phyloP scores from a whole-genome alignment of 208 protist genomes.

The Naegleria fowleri region DNA sequence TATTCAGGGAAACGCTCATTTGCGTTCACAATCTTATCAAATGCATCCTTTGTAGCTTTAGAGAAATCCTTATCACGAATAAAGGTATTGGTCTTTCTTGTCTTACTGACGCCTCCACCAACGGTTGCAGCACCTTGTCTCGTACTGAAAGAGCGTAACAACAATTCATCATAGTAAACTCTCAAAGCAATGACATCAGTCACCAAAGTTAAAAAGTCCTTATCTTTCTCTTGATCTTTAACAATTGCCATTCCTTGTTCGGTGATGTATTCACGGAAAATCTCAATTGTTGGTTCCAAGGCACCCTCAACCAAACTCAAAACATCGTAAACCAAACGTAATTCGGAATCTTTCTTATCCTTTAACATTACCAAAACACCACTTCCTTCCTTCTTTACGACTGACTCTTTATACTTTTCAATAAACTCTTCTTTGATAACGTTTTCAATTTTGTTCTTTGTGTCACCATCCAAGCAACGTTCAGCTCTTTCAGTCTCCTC shows the following conservation, averaged over 20 bases:
- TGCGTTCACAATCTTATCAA: slow-evolving; percentile 63
- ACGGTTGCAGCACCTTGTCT: slow-evolving; percentile 11
- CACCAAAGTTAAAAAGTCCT: not conserved
- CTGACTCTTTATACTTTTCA: slow-evolving; percentile 10
- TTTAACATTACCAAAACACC: slow-evolving; percentile 21
- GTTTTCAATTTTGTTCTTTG: slow-evolving; percentile 11
- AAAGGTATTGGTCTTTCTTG: slow-evolving; percentile 46
- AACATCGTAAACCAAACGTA: slow-evolving; percentile 11
- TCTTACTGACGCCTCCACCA: slow-evolving; percentile 36
- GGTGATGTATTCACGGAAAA: not conserved
- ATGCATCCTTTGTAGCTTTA: slow-evolving; percentile 39
- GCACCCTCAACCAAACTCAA: slow-evolving; percentile 20
- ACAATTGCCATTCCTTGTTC: slow-evolving; percentile 16
- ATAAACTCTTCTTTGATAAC: slow-evolving; percentile 21
- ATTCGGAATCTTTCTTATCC: not conserved
- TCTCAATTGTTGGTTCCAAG: slow-evolving; percentile 17
- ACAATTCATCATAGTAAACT: slow-evolving; percentile 23
- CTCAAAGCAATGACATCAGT: not conserved
- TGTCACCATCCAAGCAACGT: slow-evolving; percentile 7
- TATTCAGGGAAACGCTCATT: slow-evolving; percentile 58
- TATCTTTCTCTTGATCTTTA: not conserved
- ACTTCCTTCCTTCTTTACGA: slow-evolving; percentile 4
- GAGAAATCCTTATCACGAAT: not conserved
- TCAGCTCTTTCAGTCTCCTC: slow-evolving; percentile 26
- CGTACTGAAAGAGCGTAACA: slow-evolving; percentile 23